Base-by-base conservation (phyloP, 2,329 filamentous ascomycete genomes). In the Pezicula radicicola region DNA sequence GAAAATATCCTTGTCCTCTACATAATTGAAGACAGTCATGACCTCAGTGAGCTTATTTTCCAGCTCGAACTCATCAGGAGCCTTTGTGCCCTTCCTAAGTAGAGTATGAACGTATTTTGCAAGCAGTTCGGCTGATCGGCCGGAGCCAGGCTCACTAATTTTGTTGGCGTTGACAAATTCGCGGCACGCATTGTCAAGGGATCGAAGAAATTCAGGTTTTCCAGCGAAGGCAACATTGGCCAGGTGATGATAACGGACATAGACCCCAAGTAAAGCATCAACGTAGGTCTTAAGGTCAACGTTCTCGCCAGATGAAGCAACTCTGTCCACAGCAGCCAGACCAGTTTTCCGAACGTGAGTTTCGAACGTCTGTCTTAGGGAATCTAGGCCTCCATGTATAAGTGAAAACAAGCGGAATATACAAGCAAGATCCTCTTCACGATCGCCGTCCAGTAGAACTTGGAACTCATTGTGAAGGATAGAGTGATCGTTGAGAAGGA, bases 11-110 rank as follows among this genome's bases (percentile, higher is more conserved):
- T 99, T 99, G 74, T 99, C 94, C 69, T 99, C 94, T 57, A 99
- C 97, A 72, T 99, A 99, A 75, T 97, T 97, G 83, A 99, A 99
- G 50, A 99, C 91, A 1, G 93, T 97, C 94, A 99, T 99, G 64
- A 99, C 94, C 69, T 97, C 90, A 18, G 84, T 85, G 27, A 97
- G 76, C 28, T 91, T 88, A 60, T 88, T 87, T 73, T 99, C 94
- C 63, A 97, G 80, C 66, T 97, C 93, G 30, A 89, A 87, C 67
- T 99, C 94, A 67, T 97, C 94, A 15, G 91, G 89, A 62, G 91
- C 91, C 62, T 92, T 95, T 28, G 88, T 89, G 60, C 90, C 92
- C 78, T 96, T 97, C 71, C 94, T 93, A 48, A 99, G 77, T 30
- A 99, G 76, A 9, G 91, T 86, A 69, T 99, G 94, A 30, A 92